These are phyloP conservation scores for Mycena epipterygia DNA, from an alignment of 768 basidiomycete genomes.

Conservation along the genomic window DNA sequence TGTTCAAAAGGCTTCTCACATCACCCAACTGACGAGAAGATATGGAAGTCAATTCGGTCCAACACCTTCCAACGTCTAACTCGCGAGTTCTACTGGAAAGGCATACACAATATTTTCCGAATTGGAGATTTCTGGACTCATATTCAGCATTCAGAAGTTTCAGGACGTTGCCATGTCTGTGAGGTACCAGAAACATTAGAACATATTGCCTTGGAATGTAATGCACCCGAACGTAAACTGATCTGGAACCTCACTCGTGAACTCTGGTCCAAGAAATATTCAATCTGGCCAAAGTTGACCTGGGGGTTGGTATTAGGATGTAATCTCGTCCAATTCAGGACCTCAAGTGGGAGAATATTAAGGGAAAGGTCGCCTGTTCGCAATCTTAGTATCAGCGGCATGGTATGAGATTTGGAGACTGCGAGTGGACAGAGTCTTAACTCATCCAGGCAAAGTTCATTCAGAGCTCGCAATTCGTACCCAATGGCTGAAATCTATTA, in stretches of 20 bases:
- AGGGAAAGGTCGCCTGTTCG: not conserved
- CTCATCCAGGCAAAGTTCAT: too few relatives aligned
- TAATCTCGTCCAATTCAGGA: constrained; percentile 1
- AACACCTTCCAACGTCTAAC: not conserved
- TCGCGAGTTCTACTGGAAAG: constrained; percentile 3
- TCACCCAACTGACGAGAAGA: not conserved
- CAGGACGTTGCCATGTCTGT: too few relatives aligned
- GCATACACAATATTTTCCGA: too few relatives aligned
- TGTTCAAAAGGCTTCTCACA: not conserved
- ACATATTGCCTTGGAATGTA: constrained; percentile 11
- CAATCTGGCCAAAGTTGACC: not conserved
- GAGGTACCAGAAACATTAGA: too few relatives aligned
- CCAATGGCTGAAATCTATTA: too few relatives aligned
- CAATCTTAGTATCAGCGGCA: not conserved
- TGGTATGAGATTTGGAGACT: constrained; percentile 13
- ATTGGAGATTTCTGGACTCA: too few relatives aligned
- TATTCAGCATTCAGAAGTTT: too few relatives aligned
- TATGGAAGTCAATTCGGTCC: constrained; percentile 4
- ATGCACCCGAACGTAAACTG: not conserved
- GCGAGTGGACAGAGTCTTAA: not conserved
- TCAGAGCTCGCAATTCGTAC: too few relatives aligned
- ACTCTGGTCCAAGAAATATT: constrained; percentile 1
- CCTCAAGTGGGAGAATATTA: not conserved
- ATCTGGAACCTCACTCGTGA: not conserved
- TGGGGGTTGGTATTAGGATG: constrained; percentile 6